Evolutionary conservation across 495 filamentous ascomycete species (phyloP).

Genomic region (Parachaetomium inaequale): DNA sequence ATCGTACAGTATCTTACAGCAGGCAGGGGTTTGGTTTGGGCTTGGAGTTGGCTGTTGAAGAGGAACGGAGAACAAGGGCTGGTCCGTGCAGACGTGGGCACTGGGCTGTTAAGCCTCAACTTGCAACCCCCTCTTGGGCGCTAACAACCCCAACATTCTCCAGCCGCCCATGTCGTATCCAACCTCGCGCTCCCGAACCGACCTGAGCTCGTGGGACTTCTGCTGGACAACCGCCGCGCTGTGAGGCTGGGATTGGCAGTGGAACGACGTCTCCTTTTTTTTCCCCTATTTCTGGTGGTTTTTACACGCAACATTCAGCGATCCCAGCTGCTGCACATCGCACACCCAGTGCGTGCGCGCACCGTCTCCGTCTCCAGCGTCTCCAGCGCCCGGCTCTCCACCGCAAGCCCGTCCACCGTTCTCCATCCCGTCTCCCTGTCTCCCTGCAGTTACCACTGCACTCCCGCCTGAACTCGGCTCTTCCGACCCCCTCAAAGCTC

Average conservation of each 20-base stretch:
- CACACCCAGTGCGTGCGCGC: constrained; percentile 7
- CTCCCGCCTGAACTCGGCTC: background rate
- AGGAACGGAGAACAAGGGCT: too few species aligned
- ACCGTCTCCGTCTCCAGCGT: background rate
- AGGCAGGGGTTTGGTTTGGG: background rate
- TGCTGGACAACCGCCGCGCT: background rate
- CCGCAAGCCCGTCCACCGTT: background rate
- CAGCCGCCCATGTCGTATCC: background rate
- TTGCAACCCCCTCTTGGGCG: background rate
- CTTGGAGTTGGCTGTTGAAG: too few species aligned
- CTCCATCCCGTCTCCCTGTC: background rate
- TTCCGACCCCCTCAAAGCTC: background rate
- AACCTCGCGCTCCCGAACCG: background rate
- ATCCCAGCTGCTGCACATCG: background rate
- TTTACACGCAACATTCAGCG: background rate
- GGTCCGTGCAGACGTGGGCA: too few species aligned
- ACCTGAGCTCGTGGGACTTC: background rate
- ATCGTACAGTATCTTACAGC: too few species aligned
- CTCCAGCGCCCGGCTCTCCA: constrained; percentile 12
- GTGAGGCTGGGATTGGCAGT: background rate
- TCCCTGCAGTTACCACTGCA: background rate
- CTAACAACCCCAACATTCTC: background rate
- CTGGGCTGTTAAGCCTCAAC: background rate
- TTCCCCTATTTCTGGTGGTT: background rate
- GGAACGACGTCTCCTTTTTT: background rate